Conservation (phyloP, 2,329 filamentous ascomycete genomes). For the Monilinia fructicola region DNA sequence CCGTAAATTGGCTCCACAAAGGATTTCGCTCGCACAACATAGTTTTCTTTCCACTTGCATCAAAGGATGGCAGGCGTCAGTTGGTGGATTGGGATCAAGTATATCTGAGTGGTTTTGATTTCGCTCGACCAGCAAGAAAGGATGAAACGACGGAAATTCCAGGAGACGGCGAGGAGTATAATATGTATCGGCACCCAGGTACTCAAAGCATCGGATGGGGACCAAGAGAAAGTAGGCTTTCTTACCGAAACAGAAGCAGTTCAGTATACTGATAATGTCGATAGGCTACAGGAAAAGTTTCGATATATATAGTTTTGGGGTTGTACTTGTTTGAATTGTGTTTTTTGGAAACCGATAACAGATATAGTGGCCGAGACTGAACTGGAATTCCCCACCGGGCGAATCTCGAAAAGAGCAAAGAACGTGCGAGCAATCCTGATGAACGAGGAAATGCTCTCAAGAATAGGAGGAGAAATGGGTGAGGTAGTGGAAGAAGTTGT, state of each 20-base stretch:
- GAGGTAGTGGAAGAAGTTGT: constrained; percentile 45
- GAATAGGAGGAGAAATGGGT: constrained; percentile 45
- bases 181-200: constrained; percentile 51
- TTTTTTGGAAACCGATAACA: constrained; percentile 52
- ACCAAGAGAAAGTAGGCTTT: constrained; percentile 23
- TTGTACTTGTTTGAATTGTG: constrained; percentile 56
- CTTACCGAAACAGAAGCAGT: background rate
- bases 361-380: constrained; percentile 42
- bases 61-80: background rate
- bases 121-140: constrained; percentile 50
- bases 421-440: constrained; percentile 44
- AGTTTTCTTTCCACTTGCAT: constrained; percentile 48
- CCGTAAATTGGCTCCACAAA: constrained; percentile 59
- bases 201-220: constrained; percentile 29
- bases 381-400: background rate
- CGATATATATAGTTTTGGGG: constrained; percentile 54
- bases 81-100: constrained; percentile 45
- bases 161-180: constrained; percentile 46
- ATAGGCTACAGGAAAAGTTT: constrained; percentile 44
- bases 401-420: constrained; percentile 36
- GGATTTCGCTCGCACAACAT: constrained; percentile 55
- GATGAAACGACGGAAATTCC: constrained; percentile 54
- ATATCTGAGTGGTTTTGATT: constrained; percentile 55
- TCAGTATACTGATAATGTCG: background rate
- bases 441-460: constrained; percentile 37